Evolutionary conservation across 352 stramenopile genomes (phyloP).

Genomic region (Phytophthora cajani): DNA sequence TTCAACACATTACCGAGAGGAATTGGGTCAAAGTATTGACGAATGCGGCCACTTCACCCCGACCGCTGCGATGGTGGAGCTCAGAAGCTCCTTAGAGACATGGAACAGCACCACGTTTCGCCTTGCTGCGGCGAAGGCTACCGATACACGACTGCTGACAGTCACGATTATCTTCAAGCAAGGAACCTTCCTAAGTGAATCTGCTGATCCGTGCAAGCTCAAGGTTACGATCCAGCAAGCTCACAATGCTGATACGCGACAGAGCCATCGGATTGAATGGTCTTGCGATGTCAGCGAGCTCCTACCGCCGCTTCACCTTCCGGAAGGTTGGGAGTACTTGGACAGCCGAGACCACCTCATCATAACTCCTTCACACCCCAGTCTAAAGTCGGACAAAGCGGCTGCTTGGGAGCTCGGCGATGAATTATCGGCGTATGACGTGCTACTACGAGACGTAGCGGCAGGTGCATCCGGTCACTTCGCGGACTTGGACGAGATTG

Average conservation of each 20-base stretch:
- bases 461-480: constrained; percentile 41
- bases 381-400: background rate
- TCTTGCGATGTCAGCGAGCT: constrained; percentile 35
- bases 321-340: constrained; percentile 21
- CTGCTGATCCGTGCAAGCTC: constrained; percentile 29
- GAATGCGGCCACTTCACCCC: constrained; percentile 30
- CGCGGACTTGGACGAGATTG: constrained; percentile 60
- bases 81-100: constrained; percentile 26
- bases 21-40: constrained; percentile 16
- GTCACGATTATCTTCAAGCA: constrained; percentile 33
- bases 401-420: constrained; percentile 42
- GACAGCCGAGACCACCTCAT: constrained; percentile 3
- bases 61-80: constrained; percentile 44
- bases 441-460: constrained; percentile 33
- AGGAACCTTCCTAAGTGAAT: background rate
- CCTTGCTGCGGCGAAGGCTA: constrained; percentile 54
- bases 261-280: constrained; percentile 47
- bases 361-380: constrained; percentile 9
- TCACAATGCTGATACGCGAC: constrained; percentile 20
- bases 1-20: constrained; percentile 32
- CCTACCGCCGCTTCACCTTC: constrained; percentile 6
- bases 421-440: constrained; percentile 44
- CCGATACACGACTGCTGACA: constrained; percentile 22
- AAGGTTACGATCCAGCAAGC: constrained; percentile 45
- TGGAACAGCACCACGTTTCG: constrained; percentile 51